A percentile compares a stretch with the other conserved stretches of the same genome.
Evolutionary conservation across 2,329 filamentous ascomycete species (phyloP).

Genomic region (Sclerotinia nivalis): DNA sequence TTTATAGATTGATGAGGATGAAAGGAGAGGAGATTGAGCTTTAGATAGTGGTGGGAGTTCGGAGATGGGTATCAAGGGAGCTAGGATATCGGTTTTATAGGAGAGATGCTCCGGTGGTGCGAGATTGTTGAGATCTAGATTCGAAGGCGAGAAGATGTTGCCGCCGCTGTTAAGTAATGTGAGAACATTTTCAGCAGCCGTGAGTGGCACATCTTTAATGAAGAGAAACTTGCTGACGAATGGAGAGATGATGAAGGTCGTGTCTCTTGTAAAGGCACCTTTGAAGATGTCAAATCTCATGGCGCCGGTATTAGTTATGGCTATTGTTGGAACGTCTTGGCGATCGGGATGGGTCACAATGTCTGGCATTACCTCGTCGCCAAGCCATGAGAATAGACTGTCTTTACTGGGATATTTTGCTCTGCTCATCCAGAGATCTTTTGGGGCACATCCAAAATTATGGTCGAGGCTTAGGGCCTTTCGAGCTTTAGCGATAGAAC

Average conservation of each 20-base stretch:
- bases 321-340: conserved; percentile 63
- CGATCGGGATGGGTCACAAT: conserved; percentile 59
- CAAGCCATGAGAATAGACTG: conserved; percentile 82
- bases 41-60: not conserved
- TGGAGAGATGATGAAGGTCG: conserved; percentile 81
- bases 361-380: conserved; percentile 71
- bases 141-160: conserved; percentile 45
- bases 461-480: conserved; percentile 70
- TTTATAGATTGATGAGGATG: conserved; percentile 38
- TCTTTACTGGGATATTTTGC: conserved; percentile 69
- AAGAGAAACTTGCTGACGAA: conserved; percentile 79
- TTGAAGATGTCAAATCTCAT: conserved; percentile 96
- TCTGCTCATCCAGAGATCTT: conserved; percentile 78
- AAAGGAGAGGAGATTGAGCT: not conserved
- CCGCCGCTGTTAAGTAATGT: conserved; percentile 57
- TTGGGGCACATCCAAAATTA: conserved; percentile 79
- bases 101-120: conserved; percentile 40
- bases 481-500: conserved; percentile 68
- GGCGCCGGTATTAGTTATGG: conserved; percentile 84
- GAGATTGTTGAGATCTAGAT: conserved; percentile 39
- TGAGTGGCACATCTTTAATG: conserved; percentile 79
- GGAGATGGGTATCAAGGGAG: conserved; percentile 23
- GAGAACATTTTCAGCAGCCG: conserved; percentile 69
- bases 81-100: conserved; percentile 28
- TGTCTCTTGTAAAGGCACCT: conserved; percentile 85